Conservation (phyloP, 2,329 filamentous ascomycete species). For the Claviceps capensis region DNA sequence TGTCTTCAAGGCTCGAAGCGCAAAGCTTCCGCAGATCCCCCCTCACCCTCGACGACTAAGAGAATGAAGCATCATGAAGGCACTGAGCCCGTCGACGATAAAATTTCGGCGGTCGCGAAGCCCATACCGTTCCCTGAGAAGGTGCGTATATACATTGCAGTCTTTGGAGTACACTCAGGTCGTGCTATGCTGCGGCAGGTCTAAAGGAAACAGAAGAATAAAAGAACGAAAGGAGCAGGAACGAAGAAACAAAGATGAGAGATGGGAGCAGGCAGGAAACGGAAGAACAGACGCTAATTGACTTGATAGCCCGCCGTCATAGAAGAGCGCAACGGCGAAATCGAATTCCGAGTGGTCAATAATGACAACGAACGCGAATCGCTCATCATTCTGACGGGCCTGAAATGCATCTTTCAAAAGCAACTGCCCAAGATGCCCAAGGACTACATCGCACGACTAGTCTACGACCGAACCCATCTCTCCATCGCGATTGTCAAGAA, state of each 20-base stretch:
- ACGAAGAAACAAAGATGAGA: neutral
- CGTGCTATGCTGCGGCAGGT: too few relatives aligned
- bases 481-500: conserved; percentile 97
- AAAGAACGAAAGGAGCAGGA: too few relatives aligned
- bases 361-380: conserved; percentile 83
- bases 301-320: conserved; percentile 5
- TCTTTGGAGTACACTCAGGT: too few relatives aligned
- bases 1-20: conserved; percentile 44
- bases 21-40: conserved; percentile 55
- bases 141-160: conserved; percentile 25
- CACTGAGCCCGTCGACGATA: conserved; percentile 20
- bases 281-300: neutral
- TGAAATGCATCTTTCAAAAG: conserved; percentile 98
- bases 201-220: too few relatives aligned
- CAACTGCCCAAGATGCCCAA: conserved; percentile 99
- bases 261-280: too few relatives aligned
- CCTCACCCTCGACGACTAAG: conserved; percentile 49
- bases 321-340: conserved; percentile 86
- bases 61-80: conserved; percentile 40
- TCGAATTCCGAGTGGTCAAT: conserved; percentile 95
- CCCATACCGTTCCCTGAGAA: conserved; percentile 84
- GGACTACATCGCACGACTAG: conserved; percentile 92
- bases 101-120: conserved; percentile 37
- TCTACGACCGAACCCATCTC: conserved; percentile 92
- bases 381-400: conserved; percentile 82